Conservation (phyloP, 352 stramenopile genomes). For the Pythium diclinum region DNA sequence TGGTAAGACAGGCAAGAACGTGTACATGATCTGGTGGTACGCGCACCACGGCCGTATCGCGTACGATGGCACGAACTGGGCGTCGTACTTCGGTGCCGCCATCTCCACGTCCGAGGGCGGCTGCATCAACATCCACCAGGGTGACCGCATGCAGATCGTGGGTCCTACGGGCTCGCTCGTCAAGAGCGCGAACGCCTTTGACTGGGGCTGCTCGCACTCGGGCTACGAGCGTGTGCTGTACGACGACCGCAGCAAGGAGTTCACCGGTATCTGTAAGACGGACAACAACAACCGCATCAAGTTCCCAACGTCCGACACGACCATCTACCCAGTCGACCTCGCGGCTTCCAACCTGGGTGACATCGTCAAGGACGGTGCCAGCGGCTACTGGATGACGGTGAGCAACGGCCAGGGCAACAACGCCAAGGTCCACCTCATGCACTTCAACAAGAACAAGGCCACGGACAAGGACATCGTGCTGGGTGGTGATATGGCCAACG, state of each 20-base stretch:
- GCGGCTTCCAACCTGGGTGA: slow-evolving; percentile 46
- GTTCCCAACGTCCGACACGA: slow-evolving; percentile 46
- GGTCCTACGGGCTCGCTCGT: slow-evolving; percentile 35
- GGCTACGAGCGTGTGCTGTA: slow-evolving; percentile 59
- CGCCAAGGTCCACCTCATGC: slow-evolving; percentile 55
- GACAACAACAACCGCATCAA: slow-evolving; percentile 76
- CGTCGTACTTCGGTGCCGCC: slow-evolving; percentile 53
- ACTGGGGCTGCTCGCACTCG: slow-evolving; percentile 61
- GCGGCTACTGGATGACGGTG: slow-evolving; percentile 60
- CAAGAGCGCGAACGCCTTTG: slow-evolving; percentile 43
- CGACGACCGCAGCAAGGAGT: slow-evolving; percentile 41
- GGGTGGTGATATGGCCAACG: slow-evolving; percentile 45
- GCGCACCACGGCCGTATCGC: slow-evolving; percentile 58
- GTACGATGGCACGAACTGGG: slow-evolving; percentile 59
- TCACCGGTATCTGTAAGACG: slow-evolving; percentile 59
- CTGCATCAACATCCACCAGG: slow-evolving; percentile 73
- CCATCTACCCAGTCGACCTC: slow-evolving; percentile 57
- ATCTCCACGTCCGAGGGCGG: slow-evolving; percentile 52
- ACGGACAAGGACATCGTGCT: slow-evolving; percentile 50
- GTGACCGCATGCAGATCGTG: slow-evolving; percentile 68
- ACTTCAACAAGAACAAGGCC: slow-evolving; percentile 46
- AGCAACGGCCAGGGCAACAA: slow-evolving; percentile 50
- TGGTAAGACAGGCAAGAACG: slow-evolving; percentile 37
- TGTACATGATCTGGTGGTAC: slow-evolving; percentile 77
- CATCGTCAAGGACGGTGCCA: slow-evolving; percentile 41